Evolutionary conservation across 495 filamentous ascomycete species (phyloP), one percentile per base, ranked within the genome.

Genomic region (Neurospora cerealis): DNA sequence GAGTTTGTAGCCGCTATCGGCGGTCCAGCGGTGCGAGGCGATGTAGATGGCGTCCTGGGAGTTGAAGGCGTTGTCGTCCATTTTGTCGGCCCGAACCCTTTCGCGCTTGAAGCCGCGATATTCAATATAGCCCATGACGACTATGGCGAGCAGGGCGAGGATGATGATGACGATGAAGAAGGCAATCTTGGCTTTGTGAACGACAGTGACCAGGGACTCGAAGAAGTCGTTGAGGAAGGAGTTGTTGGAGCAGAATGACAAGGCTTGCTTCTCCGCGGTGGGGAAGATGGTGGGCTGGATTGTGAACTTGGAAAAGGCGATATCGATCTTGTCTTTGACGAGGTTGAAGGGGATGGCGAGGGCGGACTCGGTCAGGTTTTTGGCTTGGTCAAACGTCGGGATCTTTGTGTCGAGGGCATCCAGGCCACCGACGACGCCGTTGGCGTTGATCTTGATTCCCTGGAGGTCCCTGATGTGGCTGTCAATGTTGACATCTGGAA

Each of bases 21-120:
- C 86, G 0, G 93, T 91, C 74, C 90, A 88, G 7, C 95, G 94
- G 5, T 93, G 87, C 24, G 94, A 96, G 19, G 90, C 89, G 69
- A 97, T 92, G 79, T 97, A 95, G 69, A 97, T 88, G 24, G 95
- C 90, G 79, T 98, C 96, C 87, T 97, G 89, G 3, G 92, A 89
- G 75, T 98, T 94, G 72, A 81, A 85, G 13, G 88, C 87, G 28
- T 91, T 82, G 71, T 90, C 87, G 69, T 85, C 85, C 69, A 97
- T 85, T 34, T 93, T 84, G 69, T 87, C 82, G 17, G 93, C 87
- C 40, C 91, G 90, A 73, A 90, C 81, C 79, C 90, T 88, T 86
- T 92, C 91, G 9, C 84, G 86, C 39, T 89, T 89, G 90, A 91
- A 98, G 42, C 91, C 88, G 48, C 90, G 89, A 71, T 94, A 89